Conservation (phyloP, 202 grass and related monocot genomes). For the Setaria italica region DNA sequence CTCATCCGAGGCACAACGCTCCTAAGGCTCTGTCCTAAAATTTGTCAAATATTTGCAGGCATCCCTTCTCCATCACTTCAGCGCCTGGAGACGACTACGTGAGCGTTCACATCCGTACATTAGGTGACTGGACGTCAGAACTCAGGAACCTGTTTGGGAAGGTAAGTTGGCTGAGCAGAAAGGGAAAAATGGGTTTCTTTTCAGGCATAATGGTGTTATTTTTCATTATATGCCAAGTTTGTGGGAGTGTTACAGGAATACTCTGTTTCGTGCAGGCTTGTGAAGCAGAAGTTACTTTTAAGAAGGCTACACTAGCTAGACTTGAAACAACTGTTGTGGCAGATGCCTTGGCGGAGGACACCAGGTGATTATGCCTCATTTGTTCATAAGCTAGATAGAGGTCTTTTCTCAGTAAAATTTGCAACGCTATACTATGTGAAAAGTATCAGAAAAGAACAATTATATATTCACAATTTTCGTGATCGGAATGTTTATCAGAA, state of each 20-base stretch:
- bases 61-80: slow-evolving; percentile 98
- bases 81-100: slow-evolving; percentile 88
- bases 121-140: slow-evolving; percentile 96
- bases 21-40: slow-evolving; percentile 11
- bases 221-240: not conserved
- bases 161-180: slow-evolving; percentile 45
- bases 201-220: not conserved
- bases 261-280: slow-evolving; percentile 67
- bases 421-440: not conserved
- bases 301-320: slow-evolving; percentile 86
- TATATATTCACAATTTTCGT: not conserved
- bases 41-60: slow-evolving; percentile 58
- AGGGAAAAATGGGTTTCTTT: slow-evolving; percentile 5
- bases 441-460: not conserved
- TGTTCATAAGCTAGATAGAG: not conserved
- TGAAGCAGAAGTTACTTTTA: slow-evolving; percentile 73
- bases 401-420: not conserved
- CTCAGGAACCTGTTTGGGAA: slow-evolving; percentile 93
- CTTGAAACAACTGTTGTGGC: slow-evolving; percentile 87
- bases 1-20: slow-evolving; percentile 10
- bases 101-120: slow-evolving; percentile 93
- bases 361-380: slow-evolving; percentile 46
- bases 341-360: slow-evolving; percentile 59
- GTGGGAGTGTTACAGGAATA: slow-evolving; percentile 3
- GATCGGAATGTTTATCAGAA: no score